Base-by-base conservation (phyloP, 2,329 filamentous ascomycete species). In the Neoscytalidium dimidiatum region DNA sequence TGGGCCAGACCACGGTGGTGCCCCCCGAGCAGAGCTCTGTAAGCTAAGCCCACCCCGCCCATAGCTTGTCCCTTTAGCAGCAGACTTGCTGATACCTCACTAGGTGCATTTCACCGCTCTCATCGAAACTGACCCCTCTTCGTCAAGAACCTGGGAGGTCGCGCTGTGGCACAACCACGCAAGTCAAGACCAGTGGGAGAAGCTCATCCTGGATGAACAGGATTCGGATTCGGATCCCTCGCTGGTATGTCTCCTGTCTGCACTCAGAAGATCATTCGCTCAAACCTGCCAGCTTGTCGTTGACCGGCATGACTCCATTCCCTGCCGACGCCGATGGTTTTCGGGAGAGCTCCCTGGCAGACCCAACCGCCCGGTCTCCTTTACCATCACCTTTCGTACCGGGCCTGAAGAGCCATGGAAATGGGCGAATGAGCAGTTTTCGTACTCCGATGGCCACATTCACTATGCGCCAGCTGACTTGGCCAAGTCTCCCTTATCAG, bases 1-100 rank as follows among this genome's bases (percentile, higher is more conserved):
- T 97, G 60, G 92, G 89, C 1, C 91, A 94, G 73, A 84, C 91
- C 26, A 93, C 92, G 1, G 82, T 86, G 56, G 72, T 91, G 21
- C 76, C 81, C 28, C 72, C 78, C 43, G 70, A 75, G 19, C 74
- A 77, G 64, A 71, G 77, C 19, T 71, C 73, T 38, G 79, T 81
- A 70, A 71, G 75, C 71, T 51, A 7, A 29, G 38, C 38, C 11
- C 44, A 14, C 17, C 3, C n/a, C n/a, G 6, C 28, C 41, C 62
- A 9, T 60, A n/a, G 21, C 58, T 58, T 58, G 66, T 73, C 7
- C 28, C 3, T 28, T 74, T 4, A 9, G 21, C 52, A n/a, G n/a
- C 38, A 17, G 31, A 49, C 6, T 14, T 41, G 29, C 44, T 43
- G 19, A 41, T 29, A 19, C 3, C n/a, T 26, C 2, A 3, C 28